Evolutionary conservation across 225 moss, liverwort and hornwort genomes (phyloP).

Genomic region (Climacium dendroides): DNA sequence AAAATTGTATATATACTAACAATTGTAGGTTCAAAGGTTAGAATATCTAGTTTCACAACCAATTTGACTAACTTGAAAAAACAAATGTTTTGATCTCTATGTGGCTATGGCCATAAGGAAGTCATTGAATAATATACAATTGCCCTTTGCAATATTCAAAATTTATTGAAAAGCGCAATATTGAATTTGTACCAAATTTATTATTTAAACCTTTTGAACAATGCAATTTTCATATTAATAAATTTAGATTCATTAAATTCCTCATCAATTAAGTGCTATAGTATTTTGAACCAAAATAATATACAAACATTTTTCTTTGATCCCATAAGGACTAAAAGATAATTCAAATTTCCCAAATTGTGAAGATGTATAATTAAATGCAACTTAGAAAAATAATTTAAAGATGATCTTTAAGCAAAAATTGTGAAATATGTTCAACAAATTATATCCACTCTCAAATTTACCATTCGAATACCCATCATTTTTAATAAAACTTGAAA

Average conservation of each 20-base stretch:
- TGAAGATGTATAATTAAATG: neutral
- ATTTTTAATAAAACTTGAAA: neutral
- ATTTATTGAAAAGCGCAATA: neutral
- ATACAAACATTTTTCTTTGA: too few species aligned
- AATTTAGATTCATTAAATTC: neutral
- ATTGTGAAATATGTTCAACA: neutral
- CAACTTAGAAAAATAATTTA: too few species aligned
- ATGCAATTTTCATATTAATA: neutral
- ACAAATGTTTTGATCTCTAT: neutral
- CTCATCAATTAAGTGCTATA: neutral
- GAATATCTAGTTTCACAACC: too few species aligned
- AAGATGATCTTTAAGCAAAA: neutral
- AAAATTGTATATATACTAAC: neutral
- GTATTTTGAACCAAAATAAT: neutral
- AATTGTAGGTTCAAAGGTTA: neutral
- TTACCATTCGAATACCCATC: too few species aligned
- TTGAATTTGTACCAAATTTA: neutral
- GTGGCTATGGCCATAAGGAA: accelerated
- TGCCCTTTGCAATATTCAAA: neutral
- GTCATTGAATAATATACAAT: neutral
- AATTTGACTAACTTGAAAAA: neutral
- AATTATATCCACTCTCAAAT: neutral
- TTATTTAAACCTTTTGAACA: neutral
- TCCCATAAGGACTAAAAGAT: accelerated
- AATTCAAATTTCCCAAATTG: neutral